These are phyloP conservation scores for Claviceps sp. DNA, from an alignment of 2,329 filamentous ascomycete genomes.

Conservation along the genomic window DNA sequence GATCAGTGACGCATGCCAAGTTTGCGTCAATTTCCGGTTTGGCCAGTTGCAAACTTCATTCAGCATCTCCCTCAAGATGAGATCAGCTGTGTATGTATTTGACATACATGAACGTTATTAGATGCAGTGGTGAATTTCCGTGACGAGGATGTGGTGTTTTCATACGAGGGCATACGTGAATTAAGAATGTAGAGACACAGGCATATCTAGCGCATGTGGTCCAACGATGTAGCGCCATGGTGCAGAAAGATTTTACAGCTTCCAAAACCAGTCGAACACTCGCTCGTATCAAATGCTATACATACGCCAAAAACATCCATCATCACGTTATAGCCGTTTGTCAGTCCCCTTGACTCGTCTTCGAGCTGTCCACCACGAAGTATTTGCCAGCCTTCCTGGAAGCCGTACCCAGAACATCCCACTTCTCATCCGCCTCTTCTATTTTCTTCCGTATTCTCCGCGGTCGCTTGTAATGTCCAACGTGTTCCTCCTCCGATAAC, in stretches of 20 bases:
- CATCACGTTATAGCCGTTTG: slow-evolving; percentile 1
- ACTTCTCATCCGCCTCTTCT: slow-evolving; percentile 40
- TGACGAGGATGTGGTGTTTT: too few species aligned
- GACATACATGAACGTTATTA: too few species aligned
- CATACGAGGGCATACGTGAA: too few species aligned
- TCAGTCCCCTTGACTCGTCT: slow-evolving; percentile 13
- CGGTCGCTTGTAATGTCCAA: slow-evolving; percentile 40
- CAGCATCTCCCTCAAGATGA: too few species aligned
- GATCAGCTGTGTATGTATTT: too few species aligned
- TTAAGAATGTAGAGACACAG: too few species aligned
- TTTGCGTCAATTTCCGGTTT: too few species aligned
- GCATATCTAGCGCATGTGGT: neutral
- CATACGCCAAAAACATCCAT: neutral
- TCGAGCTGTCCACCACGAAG: slow-evolving; percentile 60
- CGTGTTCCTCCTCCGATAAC: slow-evolving; percentile 44
- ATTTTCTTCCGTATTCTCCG: slow-evolving; percentile 21
- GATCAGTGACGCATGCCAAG: too few species aligned
- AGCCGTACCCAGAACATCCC: slow-evolving; percentile 57
- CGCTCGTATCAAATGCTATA: neutral
- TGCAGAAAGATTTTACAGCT: neutral
- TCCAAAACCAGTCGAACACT: too few species aligned
- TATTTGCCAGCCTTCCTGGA: slow-evolving; percentile 55
- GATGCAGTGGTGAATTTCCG: too few species aligned
- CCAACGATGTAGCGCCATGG: neutral
- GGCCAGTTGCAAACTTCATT: too few species aligned